Conservation (phyloP, 306 rosid species). For the Bauhinia variegata region DNA sequence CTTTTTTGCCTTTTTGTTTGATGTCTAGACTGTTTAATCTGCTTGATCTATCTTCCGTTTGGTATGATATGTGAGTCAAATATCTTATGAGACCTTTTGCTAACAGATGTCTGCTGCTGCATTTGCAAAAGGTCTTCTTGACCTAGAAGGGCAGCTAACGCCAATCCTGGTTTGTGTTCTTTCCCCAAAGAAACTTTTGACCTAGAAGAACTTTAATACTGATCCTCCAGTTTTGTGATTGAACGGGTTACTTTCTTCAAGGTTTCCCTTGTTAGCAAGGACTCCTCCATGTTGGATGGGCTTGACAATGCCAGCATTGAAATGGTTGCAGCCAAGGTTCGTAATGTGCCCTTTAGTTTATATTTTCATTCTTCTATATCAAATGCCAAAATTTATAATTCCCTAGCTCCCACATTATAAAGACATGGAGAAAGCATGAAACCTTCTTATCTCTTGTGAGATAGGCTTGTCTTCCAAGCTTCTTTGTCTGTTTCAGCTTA, state of each 20-base stretch:
- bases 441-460: too few relatives aligned
- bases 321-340: conserved; percentile 94
- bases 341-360: conserved; percentile 1
- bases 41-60: conserved; percentile 31
- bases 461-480: too few relatives aligned
- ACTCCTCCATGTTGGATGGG: conserved; percentile 99
- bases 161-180: conserved; percentile 85
- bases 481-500: too few relatives aligned
- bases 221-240: conserved; percentile 36
- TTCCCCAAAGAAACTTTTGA: conserved; percentile 30
- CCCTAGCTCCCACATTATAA: too few relatives aligned
- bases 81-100: conserved; percentile 39
- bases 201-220: conserved; percentile 3
- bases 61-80: conserved; percentile 31
- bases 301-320: conserved; percentile 95
- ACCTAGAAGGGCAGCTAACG: conserved; percentile 93
- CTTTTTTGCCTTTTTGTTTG: conserved; percentile 26
- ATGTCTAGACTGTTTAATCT: conserved; percentile 25
- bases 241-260: conserved; percentile 41
- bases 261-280: conserved; percentile 99
- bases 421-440: too few relatives aligned
- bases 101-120: conserved; percentile 99
- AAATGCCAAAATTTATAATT: neutral
- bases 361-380: neutral
- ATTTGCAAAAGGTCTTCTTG: conserved; percentile 99